These are phyloP conservation scores for Sporisorium exsertum DNA, from an alignment of 1,284 basidiomycete species.

Conservation along the genomic window DNA sequence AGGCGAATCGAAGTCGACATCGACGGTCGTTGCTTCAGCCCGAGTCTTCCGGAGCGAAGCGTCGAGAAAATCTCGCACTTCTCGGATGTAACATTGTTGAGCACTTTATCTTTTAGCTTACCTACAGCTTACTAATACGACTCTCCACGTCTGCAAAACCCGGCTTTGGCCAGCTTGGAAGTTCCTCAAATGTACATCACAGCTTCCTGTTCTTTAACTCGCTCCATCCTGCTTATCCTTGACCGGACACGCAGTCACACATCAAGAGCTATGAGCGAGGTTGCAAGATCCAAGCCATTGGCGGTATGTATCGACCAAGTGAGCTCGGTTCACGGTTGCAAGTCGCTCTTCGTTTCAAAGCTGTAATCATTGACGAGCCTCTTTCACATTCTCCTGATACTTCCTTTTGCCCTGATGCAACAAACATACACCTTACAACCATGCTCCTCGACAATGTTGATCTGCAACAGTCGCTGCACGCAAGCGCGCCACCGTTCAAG, in stretches of 20 bases:
- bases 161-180: slow-evolving; percentile 40
- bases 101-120: too few species aligned
- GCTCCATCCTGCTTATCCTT: neutral
- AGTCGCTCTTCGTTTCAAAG: neutral
- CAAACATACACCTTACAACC: neutral
- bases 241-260: neutral
- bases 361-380: slow-evolving; percentile 1
- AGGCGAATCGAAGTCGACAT: neutral
- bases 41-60: slow-evolving; percentile 2
- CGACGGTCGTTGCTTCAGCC: neutral
- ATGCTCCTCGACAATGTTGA: neutral
- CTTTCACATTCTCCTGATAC: neutral
- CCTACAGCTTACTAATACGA: slow-evolving; percentile 18
- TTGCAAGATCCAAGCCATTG: slow-evolving; percentile 19
- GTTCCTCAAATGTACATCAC: neutral
- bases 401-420: neutral
- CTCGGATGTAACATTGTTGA: neutral
- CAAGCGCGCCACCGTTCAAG: slow-evolving; percentile 25
- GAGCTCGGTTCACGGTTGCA: too few species aligned
- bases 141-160: slow-evolving; percentile 22
- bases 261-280: slow-evolving; percentile 10
- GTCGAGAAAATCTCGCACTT: neutral
- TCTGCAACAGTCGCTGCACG: slow-evolving; percentile 40
- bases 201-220: neutral
- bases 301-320: slow-evolving; percentile 22